Evolutionary conservation across 225 moss, liverwort and hornwort species (phyloP).

Genomic region (Marchantia paleacea): DNA sequence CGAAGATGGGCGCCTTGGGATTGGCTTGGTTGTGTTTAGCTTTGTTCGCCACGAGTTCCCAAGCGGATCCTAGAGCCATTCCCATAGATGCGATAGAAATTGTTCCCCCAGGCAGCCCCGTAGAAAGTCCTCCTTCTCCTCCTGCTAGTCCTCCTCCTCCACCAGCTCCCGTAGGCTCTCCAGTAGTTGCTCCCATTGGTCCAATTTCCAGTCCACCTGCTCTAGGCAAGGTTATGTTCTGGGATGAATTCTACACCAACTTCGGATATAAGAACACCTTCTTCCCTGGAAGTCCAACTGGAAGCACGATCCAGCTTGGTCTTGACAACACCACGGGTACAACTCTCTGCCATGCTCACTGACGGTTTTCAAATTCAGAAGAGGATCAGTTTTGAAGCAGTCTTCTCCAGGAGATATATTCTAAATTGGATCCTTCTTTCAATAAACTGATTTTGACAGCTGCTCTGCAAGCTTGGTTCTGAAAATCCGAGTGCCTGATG

Average conservation of each 20-base stretch:
- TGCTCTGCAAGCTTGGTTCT: neutral
- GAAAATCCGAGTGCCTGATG: neutral
- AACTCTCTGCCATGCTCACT: neutral
- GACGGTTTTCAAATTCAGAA: too few relatives aligned
- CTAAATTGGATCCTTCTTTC: too few relatives aligned
- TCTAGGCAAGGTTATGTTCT: neutral
- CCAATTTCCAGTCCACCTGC: neutral
- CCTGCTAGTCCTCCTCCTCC: neutral
- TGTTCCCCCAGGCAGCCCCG: neutral
- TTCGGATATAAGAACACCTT: conserved; percentile 19
- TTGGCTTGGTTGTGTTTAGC: neutral
- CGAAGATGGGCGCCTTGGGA: neutral
- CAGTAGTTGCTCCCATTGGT: neutral
- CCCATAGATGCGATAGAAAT: neutral
- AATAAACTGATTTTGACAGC: too few relatives aligned
- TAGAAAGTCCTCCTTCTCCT: neutral
- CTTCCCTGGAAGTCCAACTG: neutral
- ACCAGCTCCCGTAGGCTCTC: neutral
- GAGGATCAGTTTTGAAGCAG: too few relatives aligned
- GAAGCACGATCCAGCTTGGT: neutral
- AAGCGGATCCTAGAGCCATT: neutral
- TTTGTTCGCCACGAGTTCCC: neutral
- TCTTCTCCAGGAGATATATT: neutral
- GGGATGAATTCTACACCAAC: conserved; percentile 14
- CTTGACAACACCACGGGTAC: conserved; percentile 10